phyloP scores from a whole-genome alignment of 768 basidiomycete species.

The Phylloporus sp. region DNA sequence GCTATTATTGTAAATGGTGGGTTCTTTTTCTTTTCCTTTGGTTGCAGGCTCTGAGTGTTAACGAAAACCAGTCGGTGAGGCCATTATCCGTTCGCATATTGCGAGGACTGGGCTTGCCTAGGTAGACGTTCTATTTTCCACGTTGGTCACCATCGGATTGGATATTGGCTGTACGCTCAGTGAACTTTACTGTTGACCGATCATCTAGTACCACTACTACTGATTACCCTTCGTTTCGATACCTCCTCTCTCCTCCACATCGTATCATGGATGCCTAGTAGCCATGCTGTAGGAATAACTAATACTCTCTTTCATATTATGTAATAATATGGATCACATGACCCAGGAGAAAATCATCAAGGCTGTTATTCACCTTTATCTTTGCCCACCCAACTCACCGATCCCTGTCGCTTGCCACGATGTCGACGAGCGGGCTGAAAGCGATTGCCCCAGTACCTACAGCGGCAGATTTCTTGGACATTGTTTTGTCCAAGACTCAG shows the following conservation, averaged over 20 bases:
- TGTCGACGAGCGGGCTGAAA: slow-evolving; percentile 90
- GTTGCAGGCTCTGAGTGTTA: slow-evolving; percentile 1
- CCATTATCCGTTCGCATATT: slow-evolving; percentile 64
- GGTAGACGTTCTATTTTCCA: background rate
- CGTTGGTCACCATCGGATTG: slow-evolving; percentile 8
- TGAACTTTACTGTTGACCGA: slow-evolving; percentile 12
- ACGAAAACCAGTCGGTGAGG: slow-evolving; percentile 51
- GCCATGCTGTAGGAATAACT: slow-evolving; percentile 20
- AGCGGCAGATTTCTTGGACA: slow-evolving; percentile 91
- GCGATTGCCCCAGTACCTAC: slow-evolving; percentile 98
- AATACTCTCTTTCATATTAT: background rate
- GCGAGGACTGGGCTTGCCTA: slow-evolving; percentile 45
- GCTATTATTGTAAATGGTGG: slow-evolving; percentile 59
- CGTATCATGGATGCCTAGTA: slow-evolving; percentile 20
- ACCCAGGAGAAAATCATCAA: slow-evolving; percentile 2
- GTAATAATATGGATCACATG: slow-evolving; percentile 10
- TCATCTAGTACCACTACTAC: slow-evolving; percentile 20
- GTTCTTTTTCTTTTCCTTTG: slow-evolving; percentile 15
- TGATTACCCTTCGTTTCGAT: slow-evolving; percentile 27
- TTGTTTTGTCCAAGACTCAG: slow-evolving; percentile 91
- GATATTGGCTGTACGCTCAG: slow-evolving; percentile 8
- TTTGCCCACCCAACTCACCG: slow-evolving; percentile 4
- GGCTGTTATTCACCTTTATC: slow-evolving; percentile 5
- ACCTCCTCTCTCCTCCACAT: slow-evolving; percentile 18
- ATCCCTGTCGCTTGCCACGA: slow-evolving; percentile 24